These are phyloP conservation scores for Coniochaeta sp. DNA, from an alignment of 2,329 filamentous ascomycete genomes.

Conservation along the genomic window DNA sequence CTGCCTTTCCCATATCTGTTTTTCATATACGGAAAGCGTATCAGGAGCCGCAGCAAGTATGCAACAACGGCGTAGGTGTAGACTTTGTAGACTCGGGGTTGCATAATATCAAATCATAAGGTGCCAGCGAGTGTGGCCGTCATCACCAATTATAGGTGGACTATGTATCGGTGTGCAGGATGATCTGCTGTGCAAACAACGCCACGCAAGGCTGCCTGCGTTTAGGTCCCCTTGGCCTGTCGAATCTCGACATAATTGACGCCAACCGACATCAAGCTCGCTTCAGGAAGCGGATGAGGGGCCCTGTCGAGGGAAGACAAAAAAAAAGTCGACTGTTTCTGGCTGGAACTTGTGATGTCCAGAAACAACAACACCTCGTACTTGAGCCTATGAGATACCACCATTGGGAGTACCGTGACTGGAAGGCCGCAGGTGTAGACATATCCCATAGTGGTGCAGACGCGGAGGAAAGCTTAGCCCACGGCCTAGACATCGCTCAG, in stretches of 20 bases:
- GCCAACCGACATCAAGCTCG: not conserved
- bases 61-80: constrained; percentile 22
- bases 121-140: not conserved
- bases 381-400: not conserved
- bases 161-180: not conserved
- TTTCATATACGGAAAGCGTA: constrained; percentile 51
- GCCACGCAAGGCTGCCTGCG: constrained; percentile 1
- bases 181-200: not conserved
- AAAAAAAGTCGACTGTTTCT: not conserved
- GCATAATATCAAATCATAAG: not conserved
- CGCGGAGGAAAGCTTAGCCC: not conserved
- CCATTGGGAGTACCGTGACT: not conserved
- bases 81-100: too few species aligned
- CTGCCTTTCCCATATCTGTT: constrained; percentile 59
- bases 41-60: constrained; percentile 48
- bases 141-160: not conserved
- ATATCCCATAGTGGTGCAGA: not conserved
- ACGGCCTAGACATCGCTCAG: not conserved
- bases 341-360: not conserved
- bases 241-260: not conserved
- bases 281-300: not conserved
- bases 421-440: not conserved
- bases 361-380: not conserved
- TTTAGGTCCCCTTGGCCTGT: not conserved
- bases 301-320: not conserved